Evolutionary conservation across 1,284 basidiomycete genomes (phyloP).

Genomic region (Heterobasidion occidentale): DNA sequence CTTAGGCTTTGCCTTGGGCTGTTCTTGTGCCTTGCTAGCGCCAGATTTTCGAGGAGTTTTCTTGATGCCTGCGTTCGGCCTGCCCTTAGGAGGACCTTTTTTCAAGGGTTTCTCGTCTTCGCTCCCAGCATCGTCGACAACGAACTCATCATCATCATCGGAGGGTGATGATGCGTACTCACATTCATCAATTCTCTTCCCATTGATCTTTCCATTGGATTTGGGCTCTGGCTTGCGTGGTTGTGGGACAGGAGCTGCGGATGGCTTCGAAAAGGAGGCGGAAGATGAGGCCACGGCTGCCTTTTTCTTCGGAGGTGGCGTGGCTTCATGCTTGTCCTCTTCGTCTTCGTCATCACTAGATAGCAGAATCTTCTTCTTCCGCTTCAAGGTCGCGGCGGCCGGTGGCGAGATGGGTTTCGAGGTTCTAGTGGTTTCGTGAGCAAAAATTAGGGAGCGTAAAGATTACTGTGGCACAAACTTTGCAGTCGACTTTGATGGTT

Average conservation of each 20-base stretch:
- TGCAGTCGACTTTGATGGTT: neutral
- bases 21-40: conserved; percentile 9
- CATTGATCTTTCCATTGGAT: conserved; percentile 5
- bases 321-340: conserved; percentile 14
- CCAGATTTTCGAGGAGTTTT: conserved; percentile 15
- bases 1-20: conserved; percentile 14
- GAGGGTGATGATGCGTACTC: conserved; percentile 5
- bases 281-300: conserved; percentile 19
- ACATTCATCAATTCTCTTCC: conserved; percentile 17
- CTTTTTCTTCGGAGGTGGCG: conserved; percentile 36
- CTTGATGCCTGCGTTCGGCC: conserved; percentile 14
- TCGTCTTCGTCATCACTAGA: conserved; percentile 29
- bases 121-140: neutral
- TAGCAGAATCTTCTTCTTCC: conserved; percentile 22
- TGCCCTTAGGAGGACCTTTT: conserved; percentile 16
- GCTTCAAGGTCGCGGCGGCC: conserved; percentile 15
- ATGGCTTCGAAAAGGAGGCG: conserved; percentile 15
- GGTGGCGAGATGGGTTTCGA: neutral
- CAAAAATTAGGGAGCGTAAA: neutral
- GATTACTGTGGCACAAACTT: neutral
- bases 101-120: conserved; percentile 24
- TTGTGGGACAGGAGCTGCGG: conserved; percentile 8
- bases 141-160: neutral
- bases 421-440: too few relatives aligned
- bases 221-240: conserved; percentile 7